Percentiles rank a stretch among this genome's conserved stretches.
Evolutionary conservation across 192 early-diverging fungal species (phyloP).

Genomic region (Umbelopsis sp.): DNA sequence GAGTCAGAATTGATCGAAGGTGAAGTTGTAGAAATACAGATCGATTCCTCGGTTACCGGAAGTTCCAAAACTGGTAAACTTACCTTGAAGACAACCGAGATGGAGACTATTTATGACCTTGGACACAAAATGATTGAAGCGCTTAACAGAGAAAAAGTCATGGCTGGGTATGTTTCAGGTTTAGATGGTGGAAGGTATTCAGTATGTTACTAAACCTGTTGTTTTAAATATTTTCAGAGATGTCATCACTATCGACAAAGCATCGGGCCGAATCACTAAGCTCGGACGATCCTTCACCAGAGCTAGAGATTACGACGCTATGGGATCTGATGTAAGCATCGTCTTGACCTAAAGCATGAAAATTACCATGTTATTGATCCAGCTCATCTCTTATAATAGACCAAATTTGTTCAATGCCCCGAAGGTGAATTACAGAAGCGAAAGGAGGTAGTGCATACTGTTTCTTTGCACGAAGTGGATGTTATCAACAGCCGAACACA

Average conservation of each 20-base stretch:
- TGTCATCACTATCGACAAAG: conserved; percentile 98
- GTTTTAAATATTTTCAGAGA: conserved; percentile 56
- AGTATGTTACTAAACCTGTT: neutral
- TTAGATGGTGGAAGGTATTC: conserved; percentile 7
- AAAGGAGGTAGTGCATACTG: conserved; percentile 98
- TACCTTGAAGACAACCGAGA: conserved; percentile 98
- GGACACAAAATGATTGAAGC: conserved; percentile 99
- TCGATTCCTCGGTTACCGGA: conserved; percentile 91
- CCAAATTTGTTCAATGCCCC: conserved; percentile 91
- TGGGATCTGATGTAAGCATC: conserved; percentile 83
- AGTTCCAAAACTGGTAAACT: conserved; percentile 96
- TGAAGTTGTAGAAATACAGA: conserved; percentile 98
- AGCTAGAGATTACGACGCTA: conserved; percentile 97
- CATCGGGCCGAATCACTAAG: conserved; percentile 92
- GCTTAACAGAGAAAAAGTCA: conserved; percentile 96
- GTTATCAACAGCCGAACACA: conserved; percentile 95
- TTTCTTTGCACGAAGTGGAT: conserved; percentile 97
- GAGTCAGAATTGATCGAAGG: conserved; percentile 98
- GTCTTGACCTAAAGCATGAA: neutral
- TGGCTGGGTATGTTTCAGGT: conserved; percentile 71
- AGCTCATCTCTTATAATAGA: neutral
- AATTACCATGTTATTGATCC: neutral
- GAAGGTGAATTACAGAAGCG: conserved; percentile 99
- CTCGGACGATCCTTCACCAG: conserved; percentile 96
- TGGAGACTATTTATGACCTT: conserved; percentile 99